These are phyloP conservation scores for Dalechampia spathulata DNA, from an alignment of 441 rosid genomes.

Conservation along the genomic window DNA sequence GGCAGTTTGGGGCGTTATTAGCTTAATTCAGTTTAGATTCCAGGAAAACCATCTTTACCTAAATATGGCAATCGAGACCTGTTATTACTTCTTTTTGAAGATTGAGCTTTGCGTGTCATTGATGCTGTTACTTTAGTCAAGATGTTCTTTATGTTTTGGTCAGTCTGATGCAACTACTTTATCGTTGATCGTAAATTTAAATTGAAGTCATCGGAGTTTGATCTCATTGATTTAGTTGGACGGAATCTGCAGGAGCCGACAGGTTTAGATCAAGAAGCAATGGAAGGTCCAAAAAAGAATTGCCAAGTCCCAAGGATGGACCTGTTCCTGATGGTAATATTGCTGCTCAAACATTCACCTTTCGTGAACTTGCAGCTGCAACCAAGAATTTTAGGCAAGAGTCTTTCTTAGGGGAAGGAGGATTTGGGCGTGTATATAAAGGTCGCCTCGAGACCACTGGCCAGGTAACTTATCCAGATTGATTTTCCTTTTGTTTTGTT, in stretches of 20 bases:
- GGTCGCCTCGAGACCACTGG: constrained; percentile 84
- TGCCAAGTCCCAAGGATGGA: constrained; percentile 49
- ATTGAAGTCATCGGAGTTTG: constrained; percentile 1
- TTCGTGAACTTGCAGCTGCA: constrained; percentile 84
- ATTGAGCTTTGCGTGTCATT: no score
- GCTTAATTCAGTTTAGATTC: not conserved
- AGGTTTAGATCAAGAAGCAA: constrained; percentile 61
- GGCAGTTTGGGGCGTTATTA: not conserved
- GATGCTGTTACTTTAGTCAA: no score
- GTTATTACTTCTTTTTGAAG: not conserved
- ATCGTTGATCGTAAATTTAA: not conserved
- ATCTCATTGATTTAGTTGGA: constrained; percentile 12
- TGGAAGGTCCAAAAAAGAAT: constrained; percentile 58
- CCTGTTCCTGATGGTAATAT: constrained; percentile 47
- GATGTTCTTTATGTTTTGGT: no score
- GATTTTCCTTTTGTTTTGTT: not conserved
- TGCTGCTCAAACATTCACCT: constrained; percentile 83
- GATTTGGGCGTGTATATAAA: constrained; percentile 92
- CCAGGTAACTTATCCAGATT: constrained; percentile 48
- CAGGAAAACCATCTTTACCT: not conserved
- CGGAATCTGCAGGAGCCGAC: constrained; percentile 61
- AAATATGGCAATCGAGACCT: no score
- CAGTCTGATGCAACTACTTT: constrained; percentile 3
- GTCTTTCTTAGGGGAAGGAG: constrained; percentile 94
- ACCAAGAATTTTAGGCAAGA: constrained; percentile 90